A percentile compares a stretch with the other conserved stretches of the same genome.
Conservation (phyloP, 768 basidiomycete species). For the Lactarius tabidus region DNA sequence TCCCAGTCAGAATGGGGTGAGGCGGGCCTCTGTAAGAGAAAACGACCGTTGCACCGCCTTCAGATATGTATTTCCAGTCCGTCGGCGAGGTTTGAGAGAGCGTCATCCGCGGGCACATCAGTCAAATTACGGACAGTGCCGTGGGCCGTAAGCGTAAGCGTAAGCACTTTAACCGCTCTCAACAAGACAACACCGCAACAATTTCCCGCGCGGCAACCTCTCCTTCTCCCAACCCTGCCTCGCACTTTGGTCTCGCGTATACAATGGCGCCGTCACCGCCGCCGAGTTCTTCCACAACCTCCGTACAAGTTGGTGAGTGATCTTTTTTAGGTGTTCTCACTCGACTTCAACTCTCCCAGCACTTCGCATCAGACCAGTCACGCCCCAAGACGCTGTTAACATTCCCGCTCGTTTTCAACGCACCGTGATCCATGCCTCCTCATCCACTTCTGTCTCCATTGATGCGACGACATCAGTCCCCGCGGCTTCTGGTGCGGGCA, state of each 20-base stretch:
- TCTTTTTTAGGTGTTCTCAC: constrained; percentile 24
- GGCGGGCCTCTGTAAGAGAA: constrained; percentile 70
- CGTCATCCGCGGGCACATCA: not conserved
- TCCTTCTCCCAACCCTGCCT: constrained; percentile 16
- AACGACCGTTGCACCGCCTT: constrained; percentile 91
- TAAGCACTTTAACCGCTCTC: not conserved
- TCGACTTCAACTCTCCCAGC: constrained; percentile 41
- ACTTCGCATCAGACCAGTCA: constrained; percentile 86
- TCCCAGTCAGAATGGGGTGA: constrained; percentile 51
- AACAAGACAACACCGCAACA: constrained; percentile 9
- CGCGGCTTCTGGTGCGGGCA: constrained; percentile 47
- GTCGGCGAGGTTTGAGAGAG: constrained; percentile 31
- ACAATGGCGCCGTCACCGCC: constrained; percentile 75
- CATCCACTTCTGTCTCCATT: constrained; percentile 74
- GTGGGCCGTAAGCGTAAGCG: constrained; percentile 1
- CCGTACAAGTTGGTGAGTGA: constrained; percentile 88
- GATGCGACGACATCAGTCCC: constrained; percentile 61
- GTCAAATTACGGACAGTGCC: constrained; percentile 11
- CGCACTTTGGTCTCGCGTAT: constrained; percentile 9
- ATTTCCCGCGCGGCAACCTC: constrained; percentile 22
- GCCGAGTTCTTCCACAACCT: constrained; percentile 62
- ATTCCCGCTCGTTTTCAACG: constrained; percentile 95
- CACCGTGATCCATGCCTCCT: constrained; percentile 74
- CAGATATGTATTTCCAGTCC: constrained; percentile 84
- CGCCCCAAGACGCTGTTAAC: constrained; percentile 74